These are phyloP conservation scores for Theileria parva DNA, from an alignment of 169 alveolate species.

Conservation along the genomic window DNA sequence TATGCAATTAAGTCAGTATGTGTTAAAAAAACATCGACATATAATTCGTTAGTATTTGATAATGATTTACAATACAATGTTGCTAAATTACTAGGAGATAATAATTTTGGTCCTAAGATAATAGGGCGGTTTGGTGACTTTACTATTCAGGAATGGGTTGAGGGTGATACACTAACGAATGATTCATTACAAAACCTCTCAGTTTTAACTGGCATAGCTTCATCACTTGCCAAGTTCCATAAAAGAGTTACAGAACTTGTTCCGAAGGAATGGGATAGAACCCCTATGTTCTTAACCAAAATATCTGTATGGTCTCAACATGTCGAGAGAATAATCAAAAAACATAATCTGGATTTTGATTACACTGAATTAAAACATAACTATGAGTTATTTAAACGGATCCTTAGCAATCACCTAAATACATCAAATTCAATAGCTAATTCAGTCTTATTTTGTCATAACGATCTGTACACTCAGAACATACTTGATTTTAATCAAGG, in stretches of 20 bases:
- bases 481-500: conserved; percentile 60
- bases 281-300: conserved; percentile 56
- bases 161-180: conserved; percentile 70
- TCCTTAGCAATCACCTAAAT: conserved; percentile 37
- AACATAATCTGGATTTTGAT: conserved; percentile 16
- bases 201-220: conserved; percentile 70
- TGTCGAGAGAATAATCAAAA: background rate
- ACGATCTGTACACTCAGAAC: conserved; percentile 75
- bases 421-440: conserved; percentile 55
- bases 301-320: conserved; percentile 46
- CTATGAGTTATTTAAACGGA: conserved; percentile 9
- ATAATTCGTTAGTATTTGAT: conserved; percentile 69
- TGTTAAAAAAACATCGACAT: conserved; percentile 68
- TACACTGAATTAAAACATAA: background rate
- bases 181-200: conserved; percentile 68
- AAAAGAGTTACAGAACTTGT: conserved; percentile 27
- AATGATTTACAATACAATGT: conserved; percentile 67
- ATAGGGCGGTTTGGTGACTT: conserved; percentile 72
- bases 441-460: conserved; percentile 75
- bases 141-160: conserved; percentile 78
- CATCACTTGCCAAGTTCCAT: conserved; percentile 24
- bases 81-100: conserved; percentile 69
- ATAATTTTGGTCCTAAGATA: conserved; percentile 73
- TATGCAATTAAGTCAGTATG: conserved; percentile 30
- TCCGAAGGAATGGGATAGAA: conserved; percentile 67